Evolutionary conservation across 1,284 basidiomycete genomes (phyloP), one percentile per base, ranked within the genome.

Genomic region (Mycosarcoma mackinlayi): DNA sequence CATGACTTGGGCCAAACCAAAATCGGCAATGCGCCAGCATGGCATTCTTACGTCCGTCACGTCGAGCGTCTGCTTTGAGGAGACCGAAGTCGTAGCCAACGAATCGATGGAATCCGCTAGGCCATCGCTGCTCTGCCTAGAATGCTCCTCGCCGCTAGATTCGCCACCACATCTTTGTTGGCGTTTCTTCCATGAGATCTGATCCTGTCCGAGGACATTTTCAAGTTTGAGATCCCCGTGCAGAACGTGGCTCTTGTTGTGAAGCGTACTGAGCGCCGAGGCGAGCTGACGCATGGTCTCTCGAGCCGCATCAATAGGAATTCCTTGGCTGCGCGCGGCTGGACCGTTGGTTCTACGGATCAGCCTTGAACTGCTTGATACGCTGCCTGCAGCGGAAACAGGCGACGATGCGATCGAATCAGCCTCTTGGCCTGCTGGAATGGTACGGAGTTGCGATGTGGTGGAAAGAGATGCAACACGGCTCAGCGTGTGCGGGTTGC

Each of bases 201-300:
- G 54, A 11, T 52, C 55, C 48, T 77, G 73, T 21, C 74, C 76
- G 3, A 98, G 87, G 44, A 98, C 89, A 84, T 98, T 98, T 85
- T 98, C 95, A 56, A 97, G 88, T 85, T 98, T 98, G 83, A 98
- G 86, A 84, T 98, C 77, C 16, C 74, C 72, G 40, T 79, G 77
- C 25, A 75, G 28, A 71, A 91, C 87, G 16, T 87, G 85, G 23
- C 89, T 90, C 44, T 88, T 87, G 65, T 90, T 88, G 83, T 98
- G 94, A 76, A 98, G 84, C 82, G 93, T 94, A 55, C 88, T 86
- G 71, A 97, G 85, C 11, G 93, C 94, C 42, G 89, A 86, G 30
- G 93, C 92, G 57, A 97, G 88, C 83, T 96, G 93, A 45, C 90
- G 88, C 82, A 97, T 94, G 87, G 93, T 90, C 85, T 90, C 91